These are phyloP conservation scores for Zymoseptoria brevis DNA, from an alignment of 2,329 filamentous ascomycete genomes.

Conservation along the genomic window DNA sequence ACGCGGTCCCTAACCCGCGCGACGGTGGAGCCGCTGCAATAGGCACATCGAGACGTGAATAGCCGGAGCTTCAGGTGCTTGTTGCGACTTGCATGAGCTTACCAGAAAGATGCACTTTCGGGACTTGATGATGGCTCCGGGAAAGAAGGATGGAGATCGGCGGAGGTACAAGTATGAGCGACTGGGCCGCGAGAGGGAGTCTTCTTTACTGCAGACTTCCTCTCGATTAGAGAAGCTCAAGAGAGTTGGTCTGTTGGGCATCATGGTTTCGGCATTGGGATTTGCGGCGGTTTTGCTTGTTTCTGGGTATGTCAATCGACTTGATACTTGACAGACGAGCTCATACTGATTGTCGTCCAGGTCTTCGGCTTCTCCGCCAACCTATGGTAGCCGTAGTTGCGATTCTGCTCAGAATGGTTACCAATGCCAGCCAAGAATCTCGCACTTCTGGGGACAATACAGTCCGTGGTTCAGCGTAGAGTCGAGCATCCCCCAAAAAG, in stretches of 20 bases:
- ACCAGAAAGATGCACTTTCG: neutral
- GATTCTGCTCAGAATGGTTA: constrained; percentile 43
- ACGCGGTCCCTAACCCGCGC: neutral
- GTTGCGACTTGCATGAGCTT: neutral
- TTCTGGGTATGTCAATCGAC: neutral
- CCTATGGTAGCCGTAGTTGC: constrained; percentile 10
- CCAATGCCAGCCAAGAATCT: constrained; percentile 53
- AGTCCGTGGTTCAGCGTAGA: constrained; percentile 73
- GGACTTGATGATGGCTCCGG: neutral
- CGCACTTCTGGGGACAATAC: constrained; percentile 74
- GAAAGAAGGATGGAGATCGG: neutral
- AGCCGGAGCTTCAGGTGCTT: neutral
- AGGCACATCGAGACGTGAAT: neutral
- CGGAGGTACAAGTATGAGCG: constrained; percentile 3
- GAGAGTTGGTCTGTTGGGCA: neutral
- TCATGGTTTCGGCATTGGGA: neutral
- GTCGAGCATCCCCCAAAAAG: constrained; percentile 52
- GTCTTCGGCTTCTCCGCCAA: constrained; percentile 1
- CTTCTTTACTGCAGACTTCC: neutral
- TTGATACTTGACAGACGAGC: neutral
- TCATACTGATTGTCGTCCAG: neutral
- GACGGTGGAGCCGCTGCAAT: neutral
- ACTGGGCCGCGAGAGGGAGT: neutral
- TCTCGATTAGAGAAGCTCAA: neutral
- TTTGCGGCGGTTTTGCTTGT: neutral